Percentiles rank a stretch among this genome's conserved stretches.
Evolutionary conservation across 768 basidiomycete genomes (phyloP).

Genomic region (Tylopilus balloui): DNA sequence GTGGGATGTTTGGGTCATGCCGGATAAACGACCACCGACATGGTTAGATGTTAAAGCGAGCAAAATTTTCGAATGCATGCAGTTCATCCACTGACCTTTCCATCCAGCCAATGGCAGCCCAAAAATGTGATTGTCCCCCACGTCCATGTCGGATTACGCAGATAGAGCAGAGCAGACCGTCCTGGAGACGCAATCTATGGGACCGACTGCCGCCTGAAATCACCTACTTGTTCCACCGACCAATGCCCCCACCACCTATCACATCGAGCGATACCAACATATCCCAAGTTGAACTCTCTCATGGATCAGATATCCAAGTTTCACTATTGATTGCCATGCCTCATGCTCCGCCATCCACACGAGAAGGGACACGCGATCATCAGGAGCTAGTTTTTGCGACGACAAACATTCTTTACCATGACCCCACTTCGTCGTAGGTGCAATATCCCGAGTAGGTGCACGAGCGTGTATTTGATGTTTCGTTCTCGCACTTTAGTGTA

Average conservation of each 20-base stretch:
- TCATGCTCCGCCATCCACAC: constrained; percentile 2
- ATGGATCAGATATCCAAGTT: constrained; percentile 25
- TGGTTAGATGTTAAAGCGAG: constrained; percentile 25
- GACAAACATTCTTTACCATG: constrained; percentile 13
- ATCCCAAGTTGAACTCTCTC: constrained; percentile 2
- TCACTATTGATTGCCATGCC: constrained; percentile 31
- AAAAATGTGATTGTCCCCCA: not conserved
- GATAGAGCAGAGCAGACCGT: constrained; percentile 6
- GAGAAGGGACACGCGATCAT: not conserved
- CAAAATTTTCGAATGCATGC: constrained; percentile 19
- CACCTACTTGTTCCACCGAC: constrained; percentile 25
- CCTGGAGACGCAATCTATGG: constrained; percentile 21
- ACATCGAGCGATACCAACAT: not conserved
- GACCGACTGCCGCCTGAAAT: constrained; percentile 24
- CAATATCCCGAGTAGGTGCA: constrained; percentile 1
- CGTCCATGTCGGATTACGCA: not conserved
- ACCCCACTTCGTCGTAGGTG: constrained; percentile 10
- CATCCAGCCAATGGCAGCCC: constrained; percentile 25
- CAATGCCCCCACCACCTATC: constrained; percentile 5
- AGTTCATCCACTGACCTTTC: not conserved
- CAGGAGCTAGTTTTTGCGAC: constrained; percentile 30
- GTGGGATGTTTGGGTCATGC: constrained; percentile 23
- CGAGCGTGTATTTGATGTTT: constrained; percentile 12
- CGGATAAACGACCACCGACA: not conserved
- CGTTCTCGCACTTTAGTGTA: constrained; percentile 5